A percentile compares a stretch with the other conserved stretches of the same genome.
Evolutionary conservation across 306 rosid species (phyloP).

Genomic region (Fragaria nilgerrensis): DNA sequence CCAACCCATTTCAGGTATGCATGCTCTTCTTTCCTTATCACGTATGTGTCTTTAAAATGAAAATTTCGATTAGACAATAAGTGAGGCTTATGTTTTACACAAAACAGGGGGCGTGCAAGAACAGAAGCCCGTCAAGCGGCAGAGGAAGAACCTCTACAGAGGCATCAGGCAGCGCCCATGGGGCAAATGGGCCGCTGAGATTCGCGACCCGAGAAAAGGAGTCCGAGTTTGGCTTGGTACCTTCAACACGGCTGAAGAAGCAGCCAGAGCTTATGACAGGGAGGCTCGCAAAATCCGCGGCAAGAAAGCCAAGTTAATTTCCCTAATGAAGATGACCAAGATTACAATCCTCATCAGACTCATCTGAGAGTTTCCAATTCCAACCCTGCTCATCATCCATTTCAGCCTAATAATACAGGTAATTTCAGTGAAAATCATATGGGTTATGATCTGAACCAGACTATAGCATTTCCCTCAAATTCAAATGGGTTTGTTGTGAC

Average conservation of each 20-base stretch:
- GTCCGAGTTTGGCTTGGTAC: slow-evolving; percentile 96
- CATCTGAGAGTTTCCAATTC: slow-evolving; percentile 19
- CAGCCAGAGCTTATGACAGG: slow-evolving; percentile 88
- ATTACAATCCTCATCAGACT: slow-evolving; percentile 22
- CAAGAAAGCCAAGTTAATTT: slow-evolving; percentile 89
- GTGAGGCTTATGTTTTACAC: neutral
- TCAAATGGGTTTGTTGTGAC: slow-evolving; percentile 13
- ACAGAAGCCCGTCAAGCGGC: slow-evolving; percentile 64
- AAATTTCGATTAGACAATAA: neutral
- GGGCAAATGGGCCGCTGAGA: slow-evolving; percentile 99
- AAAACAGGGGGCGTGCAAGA: slow-evolving; percentile 40
- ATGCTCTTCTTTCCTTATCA: too few species aligned
- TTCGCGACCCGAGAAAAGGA: slow-evolving; percentile 91
- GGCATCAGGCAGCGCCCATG: slow-evolving; percentile 95
- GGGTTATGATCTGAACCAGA: slow-evolving; percentile 56
- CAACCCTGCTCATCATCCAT: slow-evolving; percentile 11
- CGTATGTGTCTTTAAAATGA: neutral
- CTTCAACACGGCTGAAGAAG: slow-evolving; percentile 89
- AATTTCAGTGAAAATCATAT: neutral
- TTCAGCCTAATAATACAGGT: slow-evolving; percentile 8
- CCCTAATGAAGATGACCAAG: slow-evolving; percentile 59
- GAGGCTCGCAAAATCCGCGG: slow-evolving; percentile 93
- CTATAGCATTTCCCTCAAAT: slow-evolving; percentile 22
- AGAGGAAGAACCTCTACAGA: slow-evolving; percentile 83
- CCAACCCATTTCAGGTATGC: slow-evolving; percentile 44